Evolutionary conservation across 176 grass and related monocot species (phyloP).

Genomic region (Themeda triandra): DNA sequence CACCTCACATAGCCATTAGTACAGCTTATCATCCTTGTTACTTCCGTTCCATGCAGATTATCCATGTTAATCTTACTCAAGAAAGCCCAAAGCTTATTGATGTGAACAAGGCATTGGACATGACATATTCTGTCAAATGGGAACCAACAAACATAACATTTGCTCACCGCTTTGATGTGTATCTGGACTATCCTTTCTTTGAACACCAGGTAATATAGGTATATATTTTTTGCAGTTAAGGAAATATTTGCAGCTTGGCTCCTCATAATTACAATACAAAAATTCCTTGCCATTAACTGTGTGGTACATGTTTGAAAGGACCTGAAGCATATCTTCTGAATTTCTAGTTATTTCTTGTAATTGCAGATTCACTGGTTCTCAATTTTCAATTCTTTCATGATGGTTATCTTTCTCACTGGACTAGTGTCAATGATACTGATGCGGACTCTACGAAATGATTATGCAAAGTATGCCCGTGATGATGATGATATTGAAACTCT

Average conservation of each 20-base stretch:
- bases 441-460: slow-evolving; percentile 95
- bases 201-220: slow-evolving; percentile 59
- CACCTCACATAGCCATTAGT: not conserved
- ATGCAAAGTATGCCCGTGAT: slow-evolving; percentile 94
- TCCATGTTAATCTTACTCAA: slow-evolving; percentile 86
- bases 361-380: slow-evolving; percentile 97
- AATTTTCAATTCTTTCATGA: slow-evolving; percentile 99
- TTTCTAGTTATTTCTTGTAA: slow-evolving; percentile 17
- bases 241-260: not conserved
- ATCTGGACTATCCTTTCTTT: slow-evolving; percentile 80
- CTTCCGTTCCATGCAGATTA: slow-evolving; percentile 46
- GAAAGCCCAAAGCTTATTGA: slow-evolving; percentile 77
- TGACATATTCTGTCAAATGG: slow-evolving; percentile 81
- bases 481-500: slow-evolving; percentile 95
- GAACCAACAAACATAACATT: slow-evolving; percentile 55
- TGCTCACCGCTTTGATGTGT: slow-evolving; percentile 69
- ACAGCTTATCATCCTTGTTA: slow-evolving; percentile 13
- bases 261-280: not conserved
- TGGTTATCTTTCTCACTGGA: slow-evolving; percentile 97
- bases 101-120: slow-evolving; percentile 53
- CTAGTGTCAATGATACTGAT: slow-evolving; percentile 98
- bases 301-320: not conserved
- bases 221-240: slow-evolving; percentile 7
- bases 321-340: not conserved
- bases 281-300: not conserved